Evolutionary conservation across 1,284 basidiomycete species (phyloP), one percentile per base, ranked within the genome.

Genomic region (Polyporus tsugae): DNA sequence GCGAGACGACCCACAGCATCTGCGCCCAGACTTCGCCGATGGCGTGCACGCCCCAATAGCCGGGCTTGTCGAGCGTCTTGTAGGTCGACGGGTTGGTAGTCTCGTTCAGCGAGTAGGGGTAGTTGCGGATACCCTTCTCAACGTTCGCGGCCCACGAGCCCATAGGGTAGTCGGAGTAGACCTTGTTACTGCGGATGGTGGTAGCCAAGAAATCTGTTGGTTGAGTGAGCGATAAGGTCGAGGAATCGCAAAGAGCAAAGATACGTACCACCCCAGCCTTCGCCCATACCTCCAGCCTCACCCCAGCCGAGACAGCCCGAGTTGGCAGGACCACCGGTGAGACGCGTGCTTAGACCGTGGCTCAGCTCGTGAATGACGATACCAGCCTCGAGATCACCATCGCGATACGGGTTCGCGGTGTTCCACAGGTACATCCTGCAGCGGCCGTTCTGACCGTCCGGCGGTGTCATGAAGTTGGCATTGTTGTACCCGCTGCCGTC

Each of bases 391-490:
- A 98, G 86, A 76, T 98, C 96, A 57, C 97, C 97, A 76, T 99
- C 97, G 35, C 96, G 86, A 84, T 93, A 97, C 1, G 97, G 96
- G 29, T 88, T 85, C 10, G 90, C 92, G 0, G 94, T 95, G 81
- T 95, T 93, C 97, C 97, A 98, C 58, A 96, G 84, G 83, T 97
- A 98, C 97, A 98, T 98, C 74, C 97, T 88, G 93, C 97, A 96
- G 68, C 95, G 91, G 10, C 94, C 94, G 75, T 92, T 90, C 83
- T 90, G 89, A 57, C 84, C 86, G 66, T 87, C 92, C 64, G 92
- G 92, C 67, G 92, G 92, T 0, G 91, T 93, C 91, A 92, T 92
- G 80, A 93, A 92, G 82, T 93, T 92, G 57, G 92, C 93, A 72
- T 95, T 95, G 86, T 97, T 96, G 82, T 89, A 96, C 4, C 96